These are phyloP conservation scores for Orbilia blumenaviensis DNA, from an alignment of 2,329 filamentous ascomycete species.

Conservation along the genomic window DNA sequence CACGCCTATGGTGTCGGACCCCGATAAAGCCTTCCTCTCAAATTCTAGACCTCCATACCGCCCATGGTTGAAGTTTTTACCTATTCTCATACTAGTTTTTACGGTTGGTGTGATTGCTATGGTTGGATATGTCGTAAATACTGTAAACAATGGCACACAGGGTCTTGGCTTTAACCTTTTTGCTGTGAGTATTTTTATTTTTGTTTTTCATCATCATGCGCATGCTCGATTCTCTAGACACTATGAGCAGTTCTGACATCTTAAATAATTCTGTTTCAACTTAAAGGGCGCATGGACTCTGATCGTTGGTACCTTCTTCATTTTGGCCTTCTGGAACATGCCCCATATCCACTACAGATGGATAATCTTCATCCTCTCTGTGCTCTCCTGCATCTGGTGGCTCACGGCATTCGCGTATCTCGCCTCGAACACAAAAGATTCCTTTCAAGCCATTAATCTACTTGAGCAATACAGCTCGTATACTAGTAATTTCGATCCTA, in stretches of 20 bases:
- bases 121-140: slow-evolving; percentile 25
- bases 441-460: slow-evolving; percentile 25
- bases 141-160: background rate
- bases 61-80: slow-evolving; percentile 31
- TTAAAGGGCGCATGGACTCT: slow-evolving; percentile 30
- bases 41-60: slow-evolving; percentile 8
- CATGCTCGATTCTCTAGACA: background rate
- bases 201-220: background rate
- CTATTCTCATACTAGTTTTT: slow-evolving; percentile 20
- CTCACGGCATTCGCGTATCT: slow-evolving; percentile 48
- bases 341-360: slow-evolving; percentile 35
- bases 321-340: slow-evolving; percentile 32
- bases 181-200: slow-evolving; percentile 26
- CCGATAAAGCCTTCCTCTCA: slow-evolving; percentile 8
- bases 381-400: slow-evolving; percentile 39
- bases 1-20: background rate
- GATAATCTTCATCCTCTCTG: slow-evolving; percentile 40
- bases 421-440: slow-evolving; percentile 25
- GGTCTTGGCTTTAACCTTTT: slow-evolving; percentile 42
- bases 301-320: slow-evolving; percentile 17
- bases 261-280: background rate
- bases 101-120: slow-evolving; percentile 33
- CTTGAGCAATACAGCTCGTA: slow-evolving; percentile 20
- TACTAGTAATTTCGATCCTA: background rate
- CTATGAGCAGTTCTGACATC: background rate